Evolutionary conservation across 139 green algal genomes (phyloP).

Genomic region (Chlorella sorokiniana): DNA sequence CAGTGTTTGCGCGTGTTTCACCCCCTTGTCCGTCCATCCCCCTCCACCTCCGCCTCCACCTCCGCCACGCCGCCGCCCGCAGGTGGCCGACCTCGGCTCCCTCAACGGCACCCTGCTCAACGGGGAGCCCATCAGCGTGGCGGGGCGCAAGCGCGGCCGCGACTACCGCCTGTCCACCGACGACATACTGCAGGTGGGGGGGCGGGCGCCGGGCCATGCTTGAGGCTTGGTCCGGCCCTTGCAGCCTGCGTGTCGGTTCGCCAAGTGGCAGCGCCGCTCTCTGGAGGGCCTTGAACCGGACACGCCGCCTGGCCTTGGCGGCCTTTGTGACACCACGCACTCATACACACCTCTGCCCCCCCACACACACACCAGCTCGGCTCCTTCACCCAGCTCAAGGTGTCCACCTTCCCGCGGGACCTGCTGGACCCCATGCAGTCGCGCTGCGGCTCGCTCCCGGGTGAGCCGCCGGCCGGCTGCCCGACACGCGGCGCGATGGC

Average conservation of each 20-base stretch:
- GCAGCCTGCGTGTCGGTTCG: neutral
- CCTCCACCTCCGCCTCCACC: neutral
- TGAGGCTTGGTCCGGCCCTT: no score
- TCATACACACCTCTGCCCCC: neutral
- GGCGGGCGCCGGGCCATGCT: neutral
- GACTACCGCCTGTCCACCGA: conserved; percentile 50
- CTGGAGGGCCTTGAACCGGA: no score
- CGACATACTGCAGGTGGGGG: conserved; percentile 59
- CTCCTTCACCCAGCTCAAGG: conserved; percentile 43
- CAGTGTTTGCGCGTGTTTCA: neutral
- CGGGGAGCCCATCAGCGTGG: conserved; percentile 57
- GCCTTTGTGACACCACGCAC: neutral
- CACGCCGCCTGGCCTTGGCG: neutral
- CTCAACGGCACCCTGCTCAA: conserved; percentile 81
- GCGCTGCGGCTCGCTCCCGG: conserved; percentile 23
- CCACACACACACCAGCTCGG: conserved; percentile 30
- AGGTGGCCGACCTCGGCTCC: conserved; percentile 65
- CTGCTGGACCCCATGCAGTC: conserved; percentile 34
- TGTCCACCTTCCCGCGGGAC: conserved; percentile 46
- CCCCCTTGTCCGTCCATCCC: neutral
- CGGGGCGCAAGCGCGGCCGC: conserved; percentile 53
- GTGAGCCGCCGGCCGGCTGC: neutral
- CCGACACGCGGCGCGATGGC: no score
- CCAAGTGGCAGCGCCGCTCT: no score
- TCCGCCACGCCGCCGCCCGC: neutral